Evolutionary conservation across 2,329 filamentous ascomycete genomes (phyloP).

Genomic region (Penicillium sp.): DNA sequence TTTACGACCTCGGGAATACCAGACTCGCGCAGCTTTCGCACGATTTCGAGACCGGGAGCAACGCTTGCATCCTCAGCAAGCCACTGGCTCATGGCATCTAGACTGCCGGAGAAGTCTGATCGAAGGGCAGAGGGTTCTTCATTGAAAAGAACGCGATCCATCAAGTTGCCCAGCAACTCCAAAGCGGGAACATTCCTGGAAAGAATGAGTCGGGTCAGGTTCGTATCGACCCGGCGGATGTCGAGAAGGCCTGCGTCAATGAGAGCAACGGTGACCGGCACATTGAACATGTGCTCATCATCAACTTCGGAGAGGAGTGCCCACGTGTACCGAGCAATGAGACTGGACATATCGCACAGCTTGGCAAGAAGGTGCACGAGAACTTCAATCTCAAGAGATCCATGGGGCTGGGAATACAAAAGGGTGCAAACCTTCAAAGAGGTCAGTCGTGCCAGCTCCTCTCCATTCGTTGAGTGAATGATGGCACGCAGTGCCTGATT

Average conservation of each 20-base stretch:
- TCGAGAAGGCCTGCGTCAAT: constrained; percentile 60
- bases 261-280: constrained; percentile 58
- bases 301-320: constrained; percentile 50
- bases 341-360: constrained; percentile 59
- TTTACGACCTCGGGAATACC: constrained; percentile 55
- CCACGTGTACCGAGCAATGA: constrained; percentile 53
- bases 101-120: constrained; percentile 79
- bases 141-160: constrained; percentile 75
- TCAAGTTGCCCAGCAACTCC: constrained; percentile 73
- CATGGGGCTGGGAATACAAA: constrained; percentile 55
- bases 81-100: constrained; percentile 80
- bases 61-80: constrained; percentile 69
- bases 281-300: constrained; percentile 61
- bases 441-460: constrained; percentile 54
- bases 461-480: constrained; percentile 54
- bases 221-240: constrained; percentile 64
- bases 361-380: constrained; percentile 60
- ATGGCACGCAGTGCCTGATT: constrained; percentile 55
- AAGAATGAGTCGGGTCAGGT: constrained; percentile 69
- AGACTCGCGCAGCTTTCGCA: constrained; percentile 59
- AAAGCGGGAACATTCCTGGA: constrained; percentile 69
- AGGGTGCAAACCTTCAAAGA: constrained; percentile 56
- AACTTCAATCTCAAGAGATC: constrained; percentile 60
- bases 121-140: constrained; percentile 75
- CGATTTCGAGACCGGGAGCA: constrained; percentile 66